Percentiles rank a stretch among this genome's conserved stretches.
These are phyloP conservation scores for Brassica carinata DNA, from an alignment of 345 rosid genomes.

Conservation along the genomic window DNA sequence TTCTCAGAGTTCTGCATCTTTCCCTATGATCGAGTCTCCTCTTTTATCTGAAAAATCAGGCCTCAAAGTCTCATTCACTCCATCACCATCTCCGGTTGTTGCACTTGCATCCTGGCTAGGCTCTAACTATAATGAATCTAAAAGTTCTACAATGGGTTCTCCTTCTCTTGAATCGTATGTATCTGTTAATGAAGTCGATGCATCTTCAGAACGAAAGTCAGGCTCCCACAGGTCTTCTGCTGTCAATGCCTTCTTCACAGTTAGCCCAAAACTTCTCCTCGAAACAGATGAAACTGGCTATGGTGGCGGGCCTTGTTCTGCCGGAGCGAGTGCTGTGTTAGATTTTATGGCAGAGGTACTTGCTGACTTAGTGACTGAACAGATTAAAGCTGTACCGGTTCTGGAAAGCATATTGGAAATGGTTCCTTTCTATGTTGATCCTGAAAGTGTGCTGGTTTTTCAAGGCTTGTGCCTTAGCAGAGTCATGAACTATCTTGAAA, in stretches of 20 bases:
- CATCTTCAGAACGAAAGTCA: conserved; percentile 67
- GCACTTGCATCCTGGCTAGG: conserved; percentile 86
- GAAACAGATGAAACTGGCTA: conserved; percentile 93
- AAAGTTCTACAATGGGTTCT: conserved; percentile 48
- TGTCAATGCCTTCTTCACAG: conserved; percentile 55
- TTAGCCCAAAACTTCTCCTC: conserved; percentile 70
- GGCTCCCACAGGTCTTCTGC: conserved; percentile 58
- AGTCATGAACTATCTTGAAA: conserved; percentile 94
- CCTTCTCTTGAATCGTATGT: conserved; percentile 71
- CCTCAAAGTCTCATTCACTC: conserved; percentile 54
- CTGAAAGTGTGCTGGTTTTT: conserved; percentile 82
- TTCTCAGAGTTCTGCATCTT: conserved; percentile 66
- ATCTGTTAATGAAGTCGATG: conserved; percentile 68
- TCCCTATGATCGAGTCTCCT: conserved; percentile 65
- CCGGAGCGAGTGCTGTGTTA: conserved; percentile 92
- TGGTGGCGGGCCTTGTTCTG: conserved; percentile 99
- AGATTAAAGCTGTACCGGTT: conserved; percentile 77
- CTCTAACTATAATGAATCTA: conserved; percentile 57
- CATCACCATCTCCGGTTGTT: conserved; percentile 71
- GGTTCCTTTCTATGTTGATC: conserved; percentile 85
- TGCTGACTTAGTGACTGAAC: conserved; percentile 88
- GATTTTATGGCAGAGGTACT: conserved; percentile 98
- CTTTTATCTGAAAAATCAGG: conserved; percentile 78
- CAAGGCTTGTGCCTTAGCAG: conserved; percentile 94
- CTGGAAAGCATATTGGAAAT: conserved; percentile 85